A percentile compares a stretch with the other conserved stretches of the same genome.
Evolutionary conservation across 129 eudicot species (phyloP).

Genomic region (Lonicera japonica): DNA sequence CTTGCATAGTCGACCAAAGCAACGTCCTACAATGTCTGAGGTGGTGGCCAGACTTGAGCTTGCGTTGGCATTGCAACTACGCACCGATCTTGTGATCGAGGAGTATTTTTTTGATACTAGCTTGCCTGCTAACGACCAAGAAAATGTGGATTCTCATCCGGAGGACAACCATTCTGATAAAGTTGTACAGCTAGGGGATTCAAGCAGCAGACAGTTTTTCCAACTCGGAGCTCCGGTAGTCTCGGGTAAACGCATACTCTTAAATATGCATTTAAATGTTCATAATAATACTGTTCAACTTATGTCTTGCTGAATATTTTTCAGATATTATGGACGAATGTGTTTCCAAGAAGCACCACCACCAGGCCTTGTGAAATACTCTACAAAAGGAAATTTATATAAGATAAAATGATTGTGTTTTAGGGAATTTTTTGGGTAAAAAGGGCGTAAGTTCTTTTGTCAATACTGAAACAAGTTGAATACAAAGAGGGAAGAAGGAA

Average conservation of each 20-base stretch:
- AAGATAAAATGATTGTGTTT: too few species aligned
- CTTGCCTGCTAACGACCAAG: neutral
- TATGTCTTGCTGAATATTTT: too few species aligned
- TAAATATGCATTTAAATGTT: too few species aligned
- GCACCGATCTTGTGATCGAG: neutral
- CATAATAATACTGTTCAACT: too few species aligned
- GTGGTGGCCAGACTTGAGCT: slow-evolving; percentile 17
- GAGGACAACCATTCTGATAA: neutral
- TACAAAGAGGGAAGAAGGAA: too few species aligned
- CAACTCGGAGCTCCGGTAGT: neutral
- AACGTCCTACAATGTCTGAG: slow-evolving; percentile 26
- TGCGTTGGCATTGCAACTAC: neutral
- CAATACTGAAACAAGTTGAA: too few species aligned
- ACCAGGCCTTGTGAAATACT: too few species aligned
- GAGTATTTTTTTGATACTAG: neutral
- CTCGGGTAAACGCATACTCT: neutral
- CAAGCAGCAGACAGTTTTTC: neutral
- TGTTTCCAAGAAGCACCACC: too few species aligned
- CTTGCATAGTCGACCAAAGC: neutral
- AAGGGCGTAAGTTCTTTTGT: too few species aligned
- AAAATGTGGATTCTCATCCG: neutral
- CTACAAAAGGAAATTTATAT: too few species aligned
- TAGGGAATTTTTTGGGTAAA: too few species aligned
- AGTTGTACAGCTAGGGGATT: neutral
- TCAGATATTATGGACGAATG: too few species aligned